Conservation (phyloP, 805 yeast species). For the Cyberlindnera mississippiensis region DNA sequence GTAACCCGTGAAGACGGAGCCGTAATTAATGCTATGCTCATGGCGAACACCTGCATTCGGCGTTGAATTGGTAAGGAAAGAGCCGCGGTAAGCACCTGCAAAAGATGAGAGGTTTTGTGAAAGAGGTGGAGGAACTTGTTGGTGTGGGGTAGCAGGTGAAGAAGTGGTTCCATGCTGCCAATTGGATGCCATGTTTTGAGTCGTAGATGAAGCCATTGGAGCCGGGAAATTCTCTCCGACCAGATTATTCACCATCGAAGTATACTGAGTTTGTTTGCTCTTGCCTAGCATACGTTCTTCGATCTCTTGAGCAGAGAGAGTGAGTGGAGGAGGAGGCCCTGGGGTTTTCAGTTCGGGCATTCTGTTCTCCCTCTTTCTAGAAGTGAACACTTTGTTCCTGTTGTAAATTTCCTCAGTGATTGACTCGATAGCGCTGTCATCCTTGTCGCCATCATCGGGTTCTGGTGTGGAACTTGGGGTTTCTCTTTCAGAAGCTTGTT, state of each 20-base stretch:
- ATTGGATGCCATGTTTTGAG: neutral
- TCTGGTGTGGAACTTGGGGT: too few relatives aligned
- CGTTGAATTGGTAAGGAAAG: slow-evolving; percentile 1
- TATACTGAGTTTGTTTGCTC: neutral
- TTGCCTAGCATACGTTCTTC: neutral
- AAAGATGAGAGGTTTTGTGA: neutral
- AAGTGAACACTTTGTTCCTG: neutral
- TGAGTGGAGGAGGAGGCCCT: neutral
- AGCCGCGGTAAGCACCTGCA: slow-evolving; percentile 1
- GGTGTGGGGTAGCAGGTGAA: neutral
- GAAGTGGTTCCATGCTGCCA: neutral
- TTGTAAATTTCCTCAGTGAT: slow-evolving; percentile 4
- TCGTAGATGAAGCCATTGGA: neutral
- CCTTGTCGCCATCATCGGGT: too few relatives aligned
- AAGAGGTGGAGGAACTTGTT: neutral
- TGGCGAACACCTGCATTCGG: neutral
- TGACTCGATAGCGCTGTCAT: slow-evolving; percentile 2
- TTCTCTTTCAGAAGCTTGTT: neutral
- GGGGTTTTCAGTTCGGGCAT: neutral
- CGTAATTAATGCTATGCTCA: neutral
- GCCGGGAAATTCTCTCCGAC: neutral
- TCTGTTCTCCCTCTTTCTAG: neutral
- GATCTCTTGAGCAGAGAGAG: neutral
- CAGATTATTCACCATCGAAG: neutral
- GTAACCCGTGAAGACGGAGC: slow-evolving; percentile 6